Evolutionary conservation across 1,284 basidiomycete genomes (phyloP).

Genomic region (Filobasidium uniguttulatum): DNA sequence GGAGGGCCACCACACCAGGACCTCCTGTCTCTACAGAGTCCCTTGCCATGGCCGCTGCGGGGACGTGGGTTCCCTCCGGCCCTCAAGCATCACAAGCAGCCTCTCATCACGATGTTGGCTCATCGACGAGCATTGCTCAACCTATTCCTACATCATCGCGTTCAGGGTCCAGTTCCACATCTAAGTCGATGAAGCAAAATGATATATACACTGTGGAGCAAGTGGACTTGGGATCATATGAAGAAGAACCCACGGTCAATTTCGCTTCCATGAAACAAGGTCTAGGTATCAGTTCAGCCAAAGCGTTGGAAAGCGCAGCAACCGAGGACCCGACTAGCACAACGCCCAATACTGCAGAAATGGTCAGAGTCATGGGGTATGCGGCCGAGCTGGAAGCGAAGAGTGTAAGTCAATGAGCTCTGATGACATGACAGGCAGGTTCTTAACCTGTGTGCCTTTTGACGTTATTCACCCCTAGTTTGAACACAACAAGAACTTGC

Average conservation of each 20-base stretch:
- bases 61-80: not conserved
- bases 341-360: slow-evolving; percentile 1
- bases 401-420: too few species aligned
- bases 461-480: too few species aligned
- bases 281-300: too few species aligned
- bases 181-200: not conserved
- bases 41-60: not conserved
- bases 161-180: not conserved
- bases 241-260: not conserved
- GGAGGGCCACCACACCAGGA: not conserved
- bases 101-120: not conserved
- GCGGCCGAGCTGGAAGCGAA: not conserved
- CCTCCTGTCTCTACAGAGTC: not conserved
- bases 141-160: not conserved
- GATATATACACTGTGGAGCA: not conserved
- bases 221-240: not conserved
- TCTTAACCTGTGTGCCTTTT: too few species aligned
- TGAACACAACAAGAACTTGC: not conserved
- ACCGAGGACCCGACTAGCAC: not conserved
- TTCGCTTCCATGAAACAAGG: too few species aligned
- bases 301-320: too few species aligned
- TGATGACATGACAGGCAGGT: too few species aligned
- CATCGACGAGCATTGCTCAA: not conserved
- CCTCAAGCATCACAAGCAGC: not conserved
- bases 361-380: slow-evolving; percentile 5